Evolutionary conservation across 1,284 basidiomycete genomes (phyloP), one percentile per base, ranked within the genome.

Genomic region (Pascua guehoae): DNA sequence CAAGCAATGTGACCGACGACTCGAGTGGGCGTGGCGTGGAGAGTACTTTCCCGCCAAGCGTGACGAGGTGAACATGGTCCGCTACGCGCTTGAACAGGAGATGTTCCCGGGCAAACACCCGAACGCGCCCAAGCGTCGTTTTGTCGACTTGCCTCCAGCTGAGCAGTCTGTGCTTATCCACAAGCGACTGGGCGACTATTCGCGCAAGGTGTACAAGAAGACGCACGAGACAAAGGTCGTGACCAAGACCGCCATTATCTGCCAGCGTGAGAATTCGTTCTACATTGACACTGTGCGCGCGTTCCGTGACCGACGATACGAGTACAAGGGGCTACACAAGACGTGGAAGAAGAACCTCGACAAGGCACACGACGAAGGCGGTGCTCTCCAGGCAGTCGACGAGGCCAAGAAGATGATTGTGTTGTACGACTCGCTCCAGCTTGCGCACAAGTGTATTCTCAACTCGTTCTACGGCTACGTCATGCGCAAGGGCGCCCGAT

Each of bases 401-500:
- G 96, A 99, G 76, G 96, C 96, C 46, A 97, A 91, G 81, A 97
- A 97, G 81, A 94, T 99, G 90, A 93, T 98, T 65, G 94, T 98
- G n/a, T 79, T 99, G 14, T 99, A 98, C 78, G 96, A 98, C 77
- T 98, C 96, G 11, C 83, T 99, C n/a, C 96, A 99, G 76, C 86
- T 99, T 15, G 96, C 96, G 5, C 96, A 99, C 84, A 98, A 99
- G 81, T 98, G 93, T 78, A 99, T 98, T 74, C 85, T 99, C 67
- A 98, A 99, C 81, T 98, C 95, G 4, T 98, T 98, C 83, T 98
- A 98, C 76, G 96, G 96, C 49, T 99, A 98, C 71, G 96, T 99
- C 75, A 99, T 98, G 96, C 87, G 95, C 41, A 99, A 99, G 75
- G 96, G 96, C 57, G 96, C 96, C 15, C 84, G 96, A 18, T 99